Evolutionary conservation across 306 rosid species (phyloP).

Genomic region (Crataegus laevigata): DNA sequence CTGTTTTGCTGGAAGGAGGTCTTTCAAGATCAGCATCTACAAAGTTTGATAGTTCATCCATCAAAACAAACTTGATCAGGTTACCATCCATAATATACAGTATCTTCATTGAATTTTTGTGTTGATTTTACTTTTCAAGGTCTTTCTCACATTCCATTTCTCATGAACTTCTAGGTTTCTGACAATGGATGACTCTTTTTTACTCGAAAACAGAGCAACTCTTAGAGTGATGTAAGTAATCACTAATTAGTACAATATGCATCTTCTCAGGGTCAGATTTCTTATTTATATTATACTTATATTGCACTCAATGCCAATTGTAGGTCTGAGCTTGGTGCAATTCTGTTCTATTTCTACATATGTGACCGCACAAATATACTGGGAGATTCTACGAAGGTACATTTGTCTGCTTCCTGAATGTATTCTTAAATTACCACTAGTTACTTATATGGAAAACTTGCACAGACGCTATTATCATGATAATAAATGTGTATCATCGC

Average conservation of each 20-base stretch:
- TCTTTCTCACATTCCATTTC: constrained; percentile 25
- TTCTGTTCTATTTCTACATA: constrained; percentile 75
- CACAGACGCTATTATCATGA: not conserved
- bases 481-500: not conserved
- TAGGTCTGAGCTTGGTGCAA: constrained; percentile 85
- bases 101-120: constrained; percentile 14
- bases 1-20: constrained; percentile 85
- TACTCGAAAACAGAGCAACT: constrained; percentile 74
- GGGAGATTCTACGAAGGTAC: constrained; percentile 79
- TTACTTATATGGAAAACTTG: not conserved
- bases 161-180: constrained; percentile 55
- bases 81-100: constrained; percentile 22
- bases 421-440: not conserved
- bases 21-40: constrained; percentile 75
- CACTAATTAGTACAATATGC: not conserved
- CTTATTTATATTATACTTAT: constrained; percentile 9
- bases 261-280: constrained; percentile 7
- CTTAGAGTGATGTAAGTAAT: constrained; percentile 86
- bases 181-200: constrained; percentile 85
- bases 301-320: constrained; percentile 11
- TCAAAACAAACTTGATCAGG: constrained; percentile 81
- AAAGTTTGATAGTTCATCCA: constrained; percentile 48
- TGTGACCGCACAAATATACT: constrained; percentile 81
- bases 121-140: constrained; percentile 8
- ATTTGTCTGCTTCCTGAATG: constrained; percentile 6